phyloP scores from a whole-genome alignment of 108 stramenopile species.

The Bacterosira constricta region DNA sequence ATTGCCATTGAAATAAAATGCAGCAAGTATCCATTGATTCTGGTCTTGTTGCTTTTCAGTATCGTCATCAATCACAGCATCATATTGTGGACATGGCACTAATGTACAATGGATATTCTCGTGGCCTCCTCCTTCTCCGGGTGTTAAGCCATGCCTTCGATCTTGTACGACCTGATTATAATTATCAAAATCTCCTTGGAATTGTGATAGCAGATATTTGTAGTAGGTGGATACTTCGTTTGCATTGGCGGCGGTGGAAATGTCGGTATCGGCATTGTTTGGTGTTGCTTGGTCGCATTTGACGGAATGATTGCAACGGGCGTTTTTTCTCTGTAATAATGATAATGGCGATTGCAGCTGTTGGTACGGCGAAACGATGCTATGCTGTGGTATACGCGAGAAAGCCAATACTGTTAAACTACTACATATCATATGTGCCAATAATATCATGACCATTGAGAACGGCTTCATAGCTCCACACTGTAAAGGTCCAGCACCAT shows the following conservation, averaged over 20 bases:
- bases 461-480: not conserved
- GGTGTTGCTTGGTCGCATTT: no score
- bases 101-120: constrained; percentile 86
- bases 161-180: constrained; percentile 80
- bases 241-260: no score
- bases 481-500: no score
- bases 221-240: constrained; percentile 4
- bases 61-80: not conserved
- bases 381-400: not conserved
- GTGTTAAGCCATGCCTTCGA: constrained; percentile 52
- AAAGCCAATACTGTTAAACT: not conserved
- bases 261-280: no score
- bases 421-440: not conserved
- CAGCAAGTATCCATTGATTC: constrained; percentile 58
- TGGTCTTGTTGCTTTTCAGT: not conserved
- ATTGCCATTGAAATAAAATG: constrained; percentile 86
- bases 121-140: constrained; percentile 86
- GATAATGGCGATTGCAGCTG: no score
- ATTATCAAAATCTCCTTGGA: constrained; percentile 90
- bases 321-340: not conserved
- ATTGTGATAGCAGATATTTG: constrained; percentile 38
- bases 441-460: not conserved
- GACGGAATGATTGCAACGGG: not conserved
- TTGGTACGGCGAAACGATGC: not conserved
- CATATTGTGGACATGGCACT: constrained; percentile 51